Base-by-base conservation (phyloP, 257 asterid genomes). In the Thymus quinquecostatus region DNA sequence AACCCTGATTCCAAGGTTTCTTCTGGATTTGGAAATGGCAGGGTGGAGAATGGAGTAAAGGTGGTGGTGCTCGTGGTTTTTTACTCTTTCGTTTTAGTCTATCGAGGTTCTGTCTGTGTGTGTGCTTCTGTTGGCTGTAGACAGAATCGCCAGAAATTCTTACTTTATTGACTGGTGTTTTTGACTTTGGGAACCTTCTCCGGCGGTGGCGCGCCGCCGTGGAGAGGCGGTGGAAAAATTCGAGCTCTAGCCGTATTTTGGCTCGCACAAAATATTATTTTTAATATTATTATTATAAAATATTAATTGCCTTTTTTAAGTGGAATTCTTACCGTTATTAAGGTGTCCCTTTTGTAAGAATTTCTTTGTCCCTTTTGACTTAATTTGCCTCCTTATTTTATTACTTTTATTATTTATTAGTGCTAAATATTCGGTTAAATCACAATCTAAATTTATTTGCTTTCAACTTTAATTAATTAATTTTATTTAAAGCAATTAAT, bases 31-130 rank as follows among this genome's bases (percentile, higher is more conserved):
- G 75, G 73, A 33, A 33, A 76, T 61, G 75, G 71, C 67, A 45
- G 78, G 48, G 75, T 78, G 70, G 64, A 21, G 21, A 28, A 68
- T 76, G n/a, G 76, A 55, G 72, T 51, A 75, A 73, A 38, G 65
- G 73, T 68, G 79, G 72, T 44, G 41, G 57, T 48, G 54, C 27
- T 10, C 29, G 53, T 33, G 33, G 36, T 12, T 33, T 62, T 66
- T 49, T 62, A 2, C 28, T 10, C 45, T 58, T 65, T 47, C 5
- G 8, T 64, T 58, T 53, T 60, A 43, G 56, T 49, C 6, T 70
- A 27, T 65, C 64, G 66, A 60, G 60, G 47, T 32, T 21, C 21
- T 21, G 21, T 21, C 21, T 64, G 64, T 13, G 14, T 32, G 12
- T 14, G 74, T 58, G 64, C 64, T 33, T 58, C 4, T 6, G 62